Evolutionary conservation across 2,329 filamentous ascomycete species (phyloP), one percentile per base, ranked within the genome.

Genomic region (Fusarium sp.): DNA sequence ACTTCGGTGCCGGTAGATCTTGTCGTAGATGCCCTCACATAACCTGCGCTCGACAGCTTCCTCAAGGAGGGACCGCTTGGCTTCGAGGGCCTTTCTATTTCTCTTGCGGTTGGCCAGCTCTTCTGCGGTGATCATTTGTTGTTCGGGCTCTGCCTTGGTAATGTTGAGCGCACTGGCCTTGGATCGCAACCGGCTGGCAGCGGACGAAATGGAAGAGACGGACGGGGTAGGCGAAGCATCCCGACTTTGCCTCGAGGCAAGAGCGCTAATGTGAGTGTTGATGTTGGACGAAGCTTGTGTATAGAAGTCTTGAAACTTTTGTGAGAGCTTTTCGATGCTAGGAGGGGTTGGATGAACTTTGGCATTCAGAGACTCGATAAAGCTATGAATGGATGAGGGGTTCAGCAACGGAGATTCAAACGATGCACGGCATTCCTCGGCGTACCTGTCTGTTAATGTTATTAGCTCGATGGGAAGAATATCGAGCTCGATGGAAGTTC

Each of bases 281-380:
- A 98, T 94, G 72, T 96, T 92, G 3, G 89, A 86, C 12, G 93
- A 91, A 23, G 94, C 93, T 58, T 90, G 87, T 41, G 86, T 83
- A 77, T 99, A 99, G 78, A 98, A 99, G 59, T 97, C 93, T 80
- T 99, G 96, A 77, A 98, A 98, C 54, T 96, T 85, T n/a, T 88
- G 86, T 10, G 94, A 91, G 16, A 98, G 85, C 66, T 88, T 90
- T 47, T 97, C 93, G 75, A 97, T 91, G 45, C 88, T 92, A 1
- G 96, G 90, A 7, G 96, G 96, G 7, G 89, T 90, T 4, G 92
- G 88, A 75, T 97, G 92, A 33, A 97, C 91, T 83, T 92, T 97
- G 72, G 93, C 93, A 47, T 89, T 92, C 28, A 99, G 83, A 8
- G 93, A 95, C 65, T 97, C 93, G 75, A 98, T 90, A 77, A 99